Conservation (phyloP, 805 yeast genomes). For the Ogataea pilisensis region DNA sequence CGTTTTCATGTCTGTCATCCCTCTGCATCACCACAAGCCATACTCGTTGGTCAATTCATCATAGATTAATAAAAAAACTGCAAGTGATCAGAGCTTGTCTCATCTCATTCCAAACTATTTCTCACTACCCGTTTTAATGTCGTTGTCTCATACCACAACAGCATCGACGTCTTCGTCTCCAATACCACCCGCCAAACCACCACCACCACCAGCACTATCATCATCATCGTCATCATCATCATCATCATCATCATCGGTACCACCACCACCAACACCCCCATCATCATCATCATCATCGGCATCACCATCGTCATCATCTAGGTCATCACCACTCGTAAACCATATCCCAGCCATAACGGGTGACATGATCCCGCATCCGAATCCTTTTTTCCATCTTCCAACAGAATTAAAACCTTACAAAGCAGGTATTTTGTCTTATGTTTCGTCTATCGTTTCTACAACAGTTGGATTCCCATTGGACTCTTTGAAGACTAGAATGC, state of each 20-base stretch:
- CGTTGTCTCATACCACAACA: not conserved
- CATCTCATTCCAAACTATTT: too few relatives aligned
- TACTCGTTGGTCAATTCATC: too few relatives aligned
- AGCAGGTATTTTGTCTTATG: conserved; percentile 57
- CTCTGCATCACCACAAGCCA: too few relatives aligned
- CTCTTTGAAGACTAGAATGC: conserved; percentile 84
- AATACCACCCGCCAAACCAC: not conserved
- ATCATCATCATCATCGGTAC: not conserved
- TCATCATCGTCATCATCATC: not conserved
- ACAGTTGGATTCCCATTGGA: conserved; percentile 80
- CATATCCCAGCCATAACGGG: conserved; percentile 59
- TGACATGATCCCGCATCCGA: conserved; percentile 35
- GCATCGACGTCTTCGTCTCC: not conserved
- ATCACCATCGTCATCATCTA: conserved; percentile 4
- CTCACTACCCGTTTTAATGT: too few relatives aligned
- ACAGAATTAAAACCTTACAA: conserved; percentile 45
- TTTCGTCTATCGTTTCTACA: conserved; percentile 60
- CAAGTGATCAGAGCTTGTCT: too few relatives aligned
- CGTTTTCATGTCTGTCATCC: too few relatives aligned
- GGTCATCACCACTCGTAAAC: not conserved
- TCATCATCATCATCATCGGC: not conserved
- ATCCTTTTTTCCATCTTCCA: conserved; percentile 50
- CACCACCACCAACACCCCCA: too few relatives aligned
- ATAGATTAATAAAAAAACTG: too few relatives aligned
- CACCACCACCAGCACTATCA: too few relatives aligned